phyloP scores from a whole-genome alignment of 225 moss, liverwort and hornwort species.

The Pleurozium schreberi region DNA sequence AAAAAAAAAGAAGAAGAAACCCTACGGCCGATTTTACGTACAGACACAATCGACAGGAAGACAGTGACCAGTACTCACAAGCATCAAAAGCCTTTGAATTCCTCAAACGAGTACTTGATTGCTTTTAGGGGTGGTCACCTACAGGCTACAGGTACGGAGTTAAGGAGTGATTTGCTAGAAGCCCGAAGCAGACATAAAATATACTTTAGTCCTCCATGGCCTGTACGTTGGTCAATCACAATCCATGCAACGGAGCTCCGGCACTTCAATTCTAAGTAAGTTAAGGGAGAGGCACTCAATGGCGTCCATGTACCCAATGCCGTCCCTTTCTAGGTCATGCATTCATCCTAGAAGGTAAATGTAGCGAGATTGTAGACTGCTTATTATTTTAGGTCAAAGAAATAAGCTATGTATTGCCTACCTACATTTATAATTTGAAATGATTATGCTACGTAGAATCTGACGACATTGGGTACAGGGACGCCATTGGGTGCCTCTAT shows the following conservation, averaged over 20 bases:
- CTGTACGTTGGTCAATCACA: background rate
- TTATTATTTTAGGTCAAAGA: too few relatives aligned
- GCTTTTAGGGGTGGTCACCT: background rate
- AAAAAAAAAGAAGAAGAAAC: rapidly evolving
- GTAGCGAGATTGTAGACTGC: too few relatives aligned
- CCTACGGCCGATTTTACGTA: background rate
- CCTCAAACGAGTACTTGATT: background rate
- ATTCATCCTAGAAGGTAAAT: too few relatives aligned
- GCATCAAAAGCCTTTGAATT: background rate
- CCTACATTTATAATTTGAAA: too few relatives aligned
- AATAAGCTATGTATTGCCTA: too few relatives aligned
- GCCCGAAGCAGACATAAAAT: background rate
- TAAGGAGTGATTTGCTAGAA: background rate
- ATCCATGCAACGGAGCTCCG: background rate
- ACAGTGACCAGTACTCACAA: background rate
- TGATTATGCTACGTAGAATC: too few relatives aligned
- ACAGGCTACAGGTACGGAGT: too few relatives aligned
- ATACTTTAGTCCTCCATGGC: background rate
- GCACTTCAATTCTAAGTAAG: background rate
- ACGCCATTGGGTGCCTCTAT: too few relatives aligned
- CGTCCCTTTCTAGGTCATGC: too few relatives aligned
- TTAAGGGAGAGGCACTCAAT: too few relatives aligned
- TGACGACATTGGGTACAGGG: too few relatives aligned
- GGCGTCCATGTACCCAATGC: too few relatives aligned
- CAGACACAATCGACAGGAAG: background rate